Conservation (phyloP, 331 rosid species). For the Malus hybrid region DNA sequence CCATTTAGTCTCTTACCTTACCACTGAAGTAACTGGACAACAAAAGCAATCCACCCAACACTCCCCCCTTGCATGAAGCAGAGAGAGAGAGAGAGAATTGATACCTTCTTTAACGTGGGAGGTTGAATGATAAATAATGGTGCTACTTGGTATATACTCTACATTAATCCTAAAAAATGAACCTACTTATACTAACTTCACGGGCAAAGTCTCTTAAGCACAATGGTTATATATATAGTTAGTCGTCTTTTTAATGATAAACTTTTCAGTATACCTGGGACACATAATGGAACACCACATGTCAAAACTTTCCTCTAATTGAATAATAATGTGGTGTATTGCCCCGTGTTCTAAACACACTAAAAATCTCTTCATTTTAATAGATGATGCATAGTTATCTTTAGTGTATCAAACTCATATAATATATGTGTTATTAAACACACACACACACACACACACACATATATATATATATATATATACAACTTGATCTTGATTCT, state of each 20-base stretch:
- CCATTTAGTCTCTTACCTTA: slow-evolving; percentile 26
- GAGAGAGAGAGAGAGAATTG: not conserved
- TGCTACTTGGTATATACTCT: not conserved
- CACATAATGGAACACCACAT: no score
- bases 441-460: no score
- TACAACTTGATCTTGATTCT: not conserved
- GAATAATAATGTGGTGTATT: no score
- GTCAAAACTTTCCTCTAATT: no score
- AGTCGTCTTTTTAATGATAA: no score
- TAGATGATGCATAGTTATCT: not conserved
- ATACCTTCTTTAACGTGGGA: not conserved
- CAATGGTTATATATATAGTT: no score
- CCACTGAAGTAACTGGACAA: slow-evolving; percentile 32
- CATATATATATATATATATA: no score
- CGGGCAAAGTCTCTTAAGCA: not conserved
- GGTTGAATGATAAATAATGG: not conserved
- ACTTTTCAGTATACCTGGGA: no score
- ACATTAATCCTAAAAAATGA: not conserved
- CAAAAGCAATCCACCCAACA: slow-evolving; percentile 5
- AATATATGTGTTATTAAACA: no score
- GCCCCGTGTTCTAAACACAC: no score
- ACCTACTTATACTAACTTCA: not conserved
- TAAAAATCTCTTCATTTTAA: no score
- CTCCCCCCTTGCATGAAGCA: not conserved
- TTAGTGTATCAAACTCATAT: not conserved